Evolutionary conservation across 73 alveolate species (phyloP).

Genomic region (Tetrahymena thermophila): DNA sequence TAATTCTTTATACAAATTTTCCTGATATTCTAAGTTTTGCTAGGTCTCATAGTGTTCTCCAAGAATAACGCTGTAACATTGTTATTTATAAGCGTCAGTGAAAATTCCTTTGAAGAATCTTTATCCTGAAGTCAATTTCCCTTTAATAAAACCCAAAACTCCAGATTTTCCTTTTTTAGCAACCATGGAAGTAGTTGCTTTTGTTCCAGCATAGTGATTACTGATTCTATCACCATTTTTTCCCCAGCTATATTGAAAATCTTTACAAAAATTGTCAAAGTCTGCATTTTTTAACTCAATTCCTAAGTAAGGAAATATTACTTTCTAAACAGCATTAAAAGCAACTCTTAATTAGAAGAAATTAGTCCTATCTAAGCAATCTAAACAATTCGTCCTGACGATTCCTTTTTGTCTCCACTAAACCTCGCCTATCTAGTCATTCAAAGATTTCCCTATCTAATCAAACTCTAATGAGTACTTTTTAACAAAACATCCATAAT

Average conservation of each 20-base stretch:
- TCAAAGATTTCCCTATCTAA: conserved; percentile 22
- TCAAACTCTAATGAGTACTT: conserved; percentile 12
- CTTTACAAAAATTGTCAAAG: conserved; percentile 25
- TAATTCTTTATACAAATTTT: not conserved
- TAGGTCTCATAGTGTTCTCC: not conserved
- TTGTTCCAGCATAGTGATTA: conserved; percentile 90
- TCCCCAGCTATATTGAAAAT: conserved; percentile 81
- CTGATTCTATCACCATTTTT: conserved; percentile 90
- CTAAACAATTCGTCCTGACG: conserved; percentile 85
- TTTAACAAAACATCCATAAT: conserved; percentile 1
- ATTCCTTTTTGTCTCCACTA: conserved; percentile 64
- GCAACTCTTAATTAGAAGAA: conserved; percentile 4
- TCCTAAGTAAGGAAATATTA: conserved; percentile 9
- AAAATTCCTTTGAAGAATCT: conserved; percentile 17
- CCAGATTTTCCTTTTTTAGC: conserved; percentile 87
- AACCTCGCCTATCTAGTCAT: not conserved
- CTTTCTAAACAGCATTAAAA: conserved; percentile 21
- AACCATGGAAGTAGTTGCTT: conserved; percentile 85
- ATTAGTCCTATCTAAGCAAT: conserved; percentile 91
- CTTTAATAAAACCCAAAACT: conserved; percentile 56
- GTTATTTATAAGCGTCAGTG: conserved; percentile 4
- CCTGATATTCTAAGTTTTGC: not conserved
- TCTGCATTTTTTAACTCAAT: conserved; percentile 8
- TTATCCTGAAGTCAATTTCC: conserved; percentile 4
- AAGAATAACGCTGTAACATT: not conserved